Conservation (phyloP, 306 rosid species). For the Dryas alaskensis region DNA sequence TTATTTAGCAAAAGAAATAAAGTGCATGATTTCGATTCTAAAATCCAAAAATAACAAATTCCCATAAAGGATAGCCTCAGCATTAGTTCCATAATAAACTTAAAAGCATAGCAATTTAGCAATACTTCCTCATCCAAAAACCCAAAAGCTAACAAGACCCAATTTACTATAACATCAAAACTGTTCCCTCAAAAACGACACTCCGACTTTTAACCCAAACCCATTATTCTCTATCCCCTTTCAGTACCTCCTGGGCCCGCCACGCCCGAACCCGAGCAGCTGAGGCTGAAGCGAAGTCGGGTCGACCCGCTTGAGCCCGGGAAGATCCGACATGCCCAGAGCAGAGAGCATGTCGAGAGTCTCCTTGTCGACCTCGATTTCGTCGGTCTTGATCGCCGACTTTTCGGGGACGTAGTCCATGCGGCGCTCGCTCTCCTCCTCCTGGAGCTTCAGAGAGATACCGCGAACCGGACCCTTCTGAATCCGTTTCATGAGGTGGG, state of each 20-base stretch:
- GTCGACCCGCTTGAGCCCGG: conserved; percentile 45
- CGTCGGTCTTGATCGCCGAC: conserved; percentile 47
- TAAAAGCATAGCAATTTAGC: not conserved
- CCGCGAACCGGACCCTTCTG: conserved; percentile 71
- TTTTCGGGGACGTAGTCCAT: conserved; percentile 65
- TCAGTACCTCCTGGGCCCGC: conserved; percentile 49
- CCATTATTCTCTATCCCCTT: not conserved
- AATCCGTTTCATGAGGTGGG: conserved; percentile 67
- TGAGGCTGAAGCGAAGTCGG: conserved; percentile 31
- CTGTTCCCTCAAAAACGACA: no score
- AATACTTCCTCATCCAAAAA: not conserved
- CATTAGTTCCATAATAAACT: not conserved
- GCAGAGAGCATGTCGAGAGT: conserved; percentile 55
- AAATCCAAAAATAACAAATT: conserved; percentile 1
- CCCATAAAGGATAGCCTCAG: not conserved
- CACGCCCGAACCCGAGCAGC: conserved; percentile 34
- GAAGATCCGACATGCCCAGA: conserved; percentile 49
- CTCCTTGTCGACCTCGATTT: conserved; percentile 55
- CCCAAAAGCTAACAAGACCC: not conserved
- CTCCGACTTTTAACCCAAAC: not conserved
- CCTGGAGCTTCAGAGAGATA: conserved; percentile 66
- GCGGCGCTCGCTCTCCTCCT: conserved; percentile 67
- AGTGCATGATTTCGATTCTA: not conserved
- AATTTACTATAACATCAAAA: not conserved
- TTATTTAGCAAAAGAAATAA: not conserved